phyloP scores from a whole-genome alignment of 495 filamentous ascomycete species.

The Penicillium macrosclerotiorum region DNA sequence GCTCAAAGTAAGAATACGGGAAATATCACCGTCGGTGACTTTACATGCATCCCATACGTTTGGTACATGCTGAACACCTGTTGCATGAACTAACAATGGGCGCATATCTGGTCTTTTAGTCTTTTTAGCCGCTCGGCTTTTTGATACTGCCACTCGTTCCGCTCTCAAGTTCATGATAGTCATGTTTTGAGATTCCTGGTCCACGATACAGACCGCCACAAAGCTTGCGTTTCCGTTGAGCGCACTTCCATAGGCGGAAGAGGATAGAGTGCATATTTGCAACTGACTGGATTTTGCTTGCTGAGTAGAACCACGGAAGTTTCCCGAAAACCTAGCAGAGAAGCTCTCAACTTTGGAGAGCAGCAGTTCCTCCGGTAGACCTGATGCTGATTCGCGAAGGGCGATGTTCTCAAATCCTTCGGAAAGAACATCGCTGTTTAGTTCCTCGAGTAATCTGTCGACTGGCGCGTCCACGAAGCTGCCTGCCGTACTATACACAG shows the following conservation, averaged over 20 bases:
- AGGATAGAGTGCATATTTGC: constrained; percentile 65
- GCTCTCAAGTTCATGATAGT: constrained; percentile 62
- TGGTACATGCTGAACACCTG: constrained; percentile 38
- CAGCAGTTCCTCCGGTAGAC: constrained; percentile 70
- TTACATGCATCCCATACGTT: constrained; percentile 74
- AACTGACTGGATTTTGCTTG: constrained; percentile 41
- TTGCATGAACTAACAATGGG: constrained; percentile 40
- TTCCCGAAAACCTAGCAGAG: constrained; percentile 57
- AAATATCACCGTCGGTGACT: constrained; percentile 64
- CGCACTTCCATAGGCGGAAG: constrained; percentile 43
- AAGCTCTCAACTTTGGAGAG: constrained; percentile 72
- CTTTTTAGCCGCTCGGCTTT: constrained; percentile 31
- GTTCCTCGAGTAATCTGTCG: constrained; percentile 70
- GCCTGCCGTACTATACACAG: constrained; percentile 42
- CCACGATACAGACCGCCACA: constrained; percentile 68
- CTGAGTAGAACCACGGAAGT: constrained; percentile 53
- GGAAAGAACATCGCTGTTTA: constrained; percentile 60
- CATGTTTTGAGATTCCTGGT: constrained; percentile 61
- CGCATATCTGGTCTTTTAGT: constrained; percentile 26
- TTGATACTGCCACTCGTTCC: constrained; percentile 32
- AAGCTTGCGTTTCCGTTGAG: constrained; percentile 33
- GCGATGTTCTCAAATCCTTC: constrained; percentile 70
- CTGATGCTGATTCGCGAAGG: constrained; percentile 65
- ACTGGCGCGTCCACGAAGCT: constrained; percentile 65
- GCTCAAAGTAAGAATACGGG: constrained; percentile 69